These are phyloP conservation scores for Tephrocybe sp. DNA, from an alignment of 768 basidiomycete species.

Conservation along the genomic window DNA sequence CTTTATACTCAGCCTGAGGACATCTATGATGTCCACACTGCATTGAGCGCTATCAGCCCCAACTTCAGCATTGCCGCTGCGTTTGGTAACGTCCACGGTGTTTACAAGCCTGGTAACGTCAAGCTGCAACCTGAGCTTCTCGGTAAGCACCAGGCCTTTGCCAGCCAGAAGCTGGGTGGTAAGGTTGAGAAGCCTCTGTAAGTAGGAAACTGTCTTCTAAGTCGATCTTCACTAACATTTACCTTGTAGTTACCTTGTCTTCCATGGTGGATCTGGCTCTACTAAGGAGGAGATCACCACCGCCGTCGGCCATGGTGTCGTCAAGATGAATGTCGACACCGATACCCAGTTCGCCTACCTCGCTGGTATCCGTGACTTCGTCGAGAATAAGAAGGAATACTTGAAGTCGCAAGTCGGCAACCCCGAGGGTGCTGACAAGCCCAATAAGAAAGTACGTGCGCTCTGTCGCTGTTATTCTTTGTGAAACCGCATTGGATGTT, in stretches of 20 bases:
- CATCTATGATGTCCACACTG: constrained; percentile 85
- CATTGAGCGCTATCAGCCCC: constrained; percentile 80
- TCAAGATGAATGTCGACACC: constrained; percentile 99
- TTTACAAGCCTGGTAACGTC: constrained; percentile 99
- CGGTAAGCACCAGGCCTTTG: constrained; percentile 83
- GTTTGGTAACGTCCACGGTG: constrained; percentile 98
- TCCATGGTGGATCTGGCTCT: constrained; percentile 99
- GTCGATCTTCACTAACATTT: not conserved
- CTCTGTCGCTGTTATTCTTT: not conserved
- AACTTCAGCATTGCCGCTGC: constrained; percentile 98
- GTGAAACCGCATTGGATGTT: not conserved
- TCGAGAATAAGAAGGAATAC: constrained; percentile 84
- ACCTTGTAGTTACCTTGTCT: constrained; percentile 82
- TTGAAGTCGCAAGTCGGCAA: constrained; percentile 91
- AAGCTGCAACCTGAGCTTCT: constrained; percentile 90
- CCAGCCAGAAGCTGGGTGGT: constrained; percentile 63
- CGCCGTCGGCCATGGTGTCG: constrained; percentile 88
- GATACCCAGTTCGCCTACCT: constrained; percentile 94
- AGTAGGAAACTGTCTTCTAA: constrained; percentile 28
- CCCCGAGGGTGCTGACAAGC: constrained; percentile 95
- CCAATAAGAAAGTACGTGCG: constrained; percentile 89
- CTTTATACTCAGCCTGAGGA: constrained; percentile 98
- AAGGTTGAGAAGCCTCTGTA: constrained; percentile 77
- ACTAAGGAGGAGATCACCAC: constrained; percentile 93
- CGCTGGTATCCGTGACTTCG: constrained; percentile 83